These are phyloP conservation scores for Phytophthora cactorum DNA, from an alignment of 352 stramenopile species.

Conservation along the genomic window DNA sequence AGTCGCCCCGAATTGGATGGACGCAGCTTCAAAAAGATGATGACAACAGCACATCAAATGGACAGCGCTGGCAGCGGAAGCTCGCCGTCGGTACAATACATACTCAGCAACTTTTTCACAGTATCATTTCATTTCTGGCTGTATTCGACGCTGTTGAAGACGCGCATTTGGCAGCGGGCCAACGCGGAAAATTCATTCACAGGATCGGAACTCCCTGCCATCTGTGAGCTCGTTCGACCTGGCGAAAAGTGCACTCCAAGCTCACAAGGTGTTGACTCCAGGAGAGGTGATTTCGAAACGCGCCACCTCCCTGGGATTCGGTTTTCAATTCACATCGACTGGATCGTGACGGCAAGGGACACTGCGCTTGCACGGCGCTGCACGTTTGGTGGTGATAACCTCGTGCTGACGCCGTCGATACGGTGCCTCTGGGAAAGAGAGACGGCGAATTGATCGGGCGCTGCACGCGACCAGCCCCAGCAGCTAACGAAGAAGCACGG, in stretches of 20 bases:
- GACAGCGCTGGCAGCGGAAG: not conserved
- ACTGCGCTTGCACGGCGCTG: constrained; percentile 9
- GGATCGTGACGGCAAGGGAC: constrained; percentile 16
- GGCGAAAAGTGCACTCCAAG: constrained; percentile 10
- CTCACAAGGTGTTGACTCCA: constrained; percentile 29
- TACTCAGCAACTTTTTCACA: not conserved
- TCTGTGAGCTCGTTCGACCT: constrained; percentile 9
- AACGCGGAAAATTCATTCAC: constrained; percentile 14
- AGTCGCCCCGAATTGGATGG: constrained; percentile 12
- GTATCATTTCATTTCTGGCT: not conserved
- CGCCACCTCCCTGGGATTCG: constrained; percentile 8
- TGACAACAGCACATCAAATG: not conserved
- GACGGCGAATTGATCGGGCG: constrained; percentile 17
- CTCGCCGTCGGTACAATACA: not conserved
- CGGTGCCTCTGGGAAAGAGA: constrained; percentile 32
- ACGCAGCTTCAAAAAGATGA: not conserved
- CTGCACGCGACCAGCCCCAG: constrained; percentile 11
- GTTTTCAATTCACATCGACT: constrained; percentile 27
- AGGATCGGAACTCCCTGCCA: constrained; percentile 17
- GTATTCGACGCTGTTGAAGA: constrained; percentile 1
- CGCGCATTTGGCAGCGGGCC: constrained; percentile 16
- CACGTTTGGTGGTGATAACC: constrained; percentile 3
- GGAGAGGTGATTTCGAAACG: constrained; percentile 15
- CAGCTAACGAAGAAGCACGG: constrained; percentile 27
- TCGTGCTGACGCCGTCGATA: constrained; percentile 16